Base-by-base conservation (phyloP, 176 grass and related monocot genomes). In the Avena eriantha region DNA sequence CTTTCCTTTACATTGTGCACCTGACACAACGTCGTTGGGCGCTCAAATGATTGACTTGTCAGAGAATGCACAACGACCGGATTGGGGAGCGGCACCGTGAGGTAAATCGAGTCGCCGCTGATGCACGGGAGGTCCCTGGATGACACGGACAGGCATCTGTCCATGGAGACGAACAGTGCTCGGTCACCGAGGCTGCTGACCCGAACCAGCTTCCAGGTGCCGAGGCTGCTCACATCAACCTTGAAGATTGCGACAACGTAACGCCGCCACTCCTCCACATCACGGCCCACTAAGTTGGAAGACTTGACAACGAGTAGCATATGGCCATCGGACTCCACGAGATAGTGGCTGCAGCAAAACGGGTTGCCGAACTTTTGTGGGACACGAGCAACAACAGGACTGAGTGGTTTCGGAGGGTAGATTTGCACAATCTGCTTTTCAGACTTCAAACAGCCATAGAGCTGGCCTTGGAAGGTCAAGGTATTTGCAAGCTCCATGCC, bases 161-260 rank as follows among this genome's bases (percentile, higher is more conserved):
- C 80, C 77, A 3, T 66, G 46, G 29, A 31, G 5, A 90, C 55
- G 39, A 90, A 90, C 23, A 90, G 26, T 4, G 88, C 82, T 10
- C 39, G 39, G 8, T 90, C 15, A 14, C 76, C 83, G 14, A 86
- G 47, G 61, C 64, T 65, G 24, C 2, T 24, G 1, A 81, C n/a
- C 8, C 16, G 77, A 54, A 36, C 1, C 33, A 90, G 75, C 16
- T 41, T 17, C 69, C 64, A 55, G 54, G 12, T 7, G 1, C 73
- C 16, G 16, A 19, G 49, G 43, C 18, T n/a, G 43, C 18, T n/a
- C 0, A 16, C n/a, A 8, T 57, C 34, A 3, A 46, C 50, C n/a
- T 16, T 17, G 51, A 83, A 83, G 10, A 83, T 45, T 7, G 2
- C 51, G 15, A 83, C 18, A 7, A 50, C 67, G 0, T 0, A 72